Evolutionary conservation across 768 basidiomycete species (phyloP), one percentile per base, ranked within the genome.

Genomic region (Russula dissimulans): DNA sequence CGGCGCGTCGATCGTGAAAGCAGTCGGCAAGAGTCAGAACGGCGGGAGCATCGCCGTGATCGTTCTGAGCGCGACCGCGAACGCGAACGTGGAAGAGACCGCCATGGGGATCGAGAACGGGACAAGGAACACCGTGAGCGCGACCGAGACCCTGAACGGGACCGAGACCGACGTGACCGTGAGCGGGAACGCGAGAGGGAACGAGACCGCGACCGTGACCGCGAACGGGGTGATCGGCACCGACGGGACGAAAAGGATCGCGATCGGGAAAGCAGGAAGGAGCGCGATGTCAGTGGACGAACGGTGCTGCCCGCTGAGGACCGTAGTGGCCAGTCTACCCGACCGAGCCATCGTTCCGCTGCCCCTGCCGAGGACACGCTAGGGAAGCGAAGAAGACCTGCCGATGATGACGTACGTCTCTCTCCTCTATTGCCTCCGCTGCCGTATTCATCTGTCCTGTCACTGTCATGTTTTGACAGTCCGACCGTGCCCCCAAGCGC

Each of bases 401-500:
- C 77, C 0, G 89, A 91, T 36, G 89, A 91, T 56, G 89, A 91
- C 67, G 89, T 90, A 68, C 69, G 84, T 74, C 6, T 39, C 50
- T 26, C 43, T 12, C 5, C 32, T 58, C 36, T 15, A n/a, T 11
- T 36, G 14, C 41, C 26, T 38, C 31, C 55, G 22, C 41, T 48
- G 17, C n/a, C 45, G 11, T 46, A 42, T 31, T 52, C 34, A 47
- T 31, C 22, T 41, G 1, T 60, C 50, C 3, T 18, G 22, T 26
- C 22, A 26, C 22, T 52, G 14, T 48, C 44, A 9, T 31, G 50
- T 59, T 47, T 51, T 61, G 34, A 43, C 69, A 90, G 87, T 73
- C 82, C 61, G 89, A 91, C 54, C 81, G 89, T 65, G 78, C 79
- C 38, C 80, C 84, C n/a, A 91, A 91, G 71, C 85, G 89, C n/a